Percentiles rank a stretch among this genome's conserved stretches.
phyloP scores from a whole-genome alignment of 2,329 filamentous ascomycete genomes.

The Pezicula carpinea region DNA sequence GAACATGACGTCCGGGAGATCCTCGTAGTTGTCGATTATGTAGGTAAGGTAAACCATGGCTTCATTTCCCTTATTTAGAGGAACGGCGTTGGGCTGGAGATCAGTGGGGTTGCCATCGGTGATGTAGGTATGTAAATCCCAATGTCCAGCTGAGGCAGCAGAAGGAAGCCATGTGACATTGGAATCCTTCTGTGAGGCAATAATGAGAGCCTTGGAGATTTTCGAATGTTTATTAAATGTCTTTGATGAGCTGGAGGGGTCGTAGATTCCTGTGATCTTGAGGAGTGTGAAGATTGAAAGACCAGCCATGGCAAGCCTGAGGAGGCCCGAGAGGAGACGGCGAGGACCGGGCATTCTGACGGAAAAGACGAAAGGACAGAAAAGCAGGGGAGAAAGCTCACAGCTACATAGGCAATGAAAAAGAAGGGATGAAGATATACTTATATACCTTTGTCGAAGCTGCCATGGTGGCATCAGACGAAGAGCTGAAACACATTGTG shows the following conservation, averaged over 20 bases:
- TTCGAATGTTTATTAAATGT: conserved; percentile 4
- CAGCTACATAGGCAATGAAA: neutral
- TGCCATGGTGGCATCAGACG: neutral
- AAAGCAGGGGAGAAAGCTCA: neutral
- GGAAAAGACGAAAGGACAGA: neutral
- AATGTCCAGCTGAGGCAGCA: conserved; percentile 2
- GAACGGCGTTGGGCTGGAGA: conserved; percentile 37
- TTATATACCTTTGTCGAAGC: conserved; percentile 4
- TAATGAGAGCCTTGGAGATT: conserved; percentile 33
- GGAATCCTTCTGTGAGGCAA: conserved; percentile 41
- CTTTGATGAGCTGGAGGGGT: neutral
- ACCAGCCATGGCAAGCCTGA: conserved; percentile 6
- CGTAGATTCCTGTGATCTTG: neutral
- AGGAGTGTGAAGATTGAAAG: conserved; percentile 5
- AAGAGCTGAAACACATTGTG: neutral
- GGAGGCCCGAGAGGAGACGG: conserved; percentile 4
- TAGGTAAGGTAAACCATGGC: conserved; percentile 49
- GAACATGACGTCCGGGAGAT: neutral
- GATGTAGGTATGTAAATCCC: conserved; percentile 35
- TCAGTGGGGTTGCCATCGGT: conserved; percentile 42
- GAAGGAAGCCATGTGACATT: conserved; percentile 28
- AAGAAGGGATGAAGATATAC: conserved; percentile 1
- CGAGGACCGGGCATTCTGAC: conserved; percentile 1
- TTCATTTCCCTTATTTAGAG: conserved; percentile 46
- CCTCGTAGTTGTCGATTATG: conserved; percentile 8